Percentiles rank a stretch among this genome's conserved stretches.
Conservation (phyloP, 768 basidiomycete genomes). For the Tricholoma furcatifolium region DNA sequence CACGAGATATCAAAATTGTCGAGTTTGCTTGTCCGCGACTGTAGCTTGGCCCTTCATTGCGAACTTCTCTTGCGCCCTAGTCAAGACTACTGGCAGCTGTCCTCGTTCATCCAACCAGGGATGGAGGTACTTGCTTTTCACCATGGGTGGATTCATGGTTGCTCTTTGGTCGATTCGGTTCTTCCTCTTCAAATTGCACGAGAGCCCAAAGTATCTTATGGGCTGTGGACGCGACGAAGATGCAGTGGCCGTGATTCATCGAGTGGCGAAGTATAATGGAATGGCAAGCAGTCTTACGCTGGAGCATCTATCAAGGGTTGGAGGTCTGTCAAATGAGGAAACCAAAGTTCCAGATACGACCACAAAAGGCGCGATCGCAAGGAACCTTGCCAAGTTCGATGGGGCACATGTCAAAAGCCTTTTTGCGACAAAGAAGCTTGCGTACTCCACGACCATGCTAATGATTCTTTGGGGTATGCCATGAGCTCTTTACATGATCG, state of each 20-base stretch:
- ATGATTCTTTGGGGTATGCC: conserved; percentile 50
- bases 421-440: conserved; percentile 63
- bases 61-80: conserved; percentile 57
- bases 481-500: not conserved
- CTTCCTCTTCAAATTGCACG: conserved; percentile 64
- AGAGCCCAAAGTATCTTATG: conserved; percentile 74
- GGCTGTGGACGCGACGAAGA: conserved; percentile 60
- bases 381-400: conserved; percentile 34
- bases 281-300: conserved; percentile 46
- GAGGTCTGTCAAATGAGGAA: conserved; percentile 9
- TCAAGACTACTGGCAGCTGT: conserved; percentile 30
- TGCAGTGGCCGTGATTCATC: conserved; percentile 64
- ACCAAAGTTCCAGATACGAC: conserved; percentile 7
- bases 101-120: conserved; percentile 57
- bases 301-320: conserved; percentile 42
- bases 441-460: conserved; percentile 62
- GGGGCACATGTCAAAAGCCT: conserved; percentile 51
- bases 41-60: conserved; percentile 74
- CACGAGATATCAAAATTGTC: too few species aligned
- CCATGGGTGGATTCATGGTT: conserved; percentile 71
- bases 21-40: too few species aligned
- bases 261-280: conserved; percentile 61
- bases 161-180: conserved; percentile 62
- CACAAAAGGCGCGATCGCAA: conserved; percentile 28
- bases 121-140: conserved; percentile 73